These are phyloP conservation scores for Setaria viridis DNA, from an alignment of 202 grass and related monocot species.

Conservation along the genomic window DNA sequence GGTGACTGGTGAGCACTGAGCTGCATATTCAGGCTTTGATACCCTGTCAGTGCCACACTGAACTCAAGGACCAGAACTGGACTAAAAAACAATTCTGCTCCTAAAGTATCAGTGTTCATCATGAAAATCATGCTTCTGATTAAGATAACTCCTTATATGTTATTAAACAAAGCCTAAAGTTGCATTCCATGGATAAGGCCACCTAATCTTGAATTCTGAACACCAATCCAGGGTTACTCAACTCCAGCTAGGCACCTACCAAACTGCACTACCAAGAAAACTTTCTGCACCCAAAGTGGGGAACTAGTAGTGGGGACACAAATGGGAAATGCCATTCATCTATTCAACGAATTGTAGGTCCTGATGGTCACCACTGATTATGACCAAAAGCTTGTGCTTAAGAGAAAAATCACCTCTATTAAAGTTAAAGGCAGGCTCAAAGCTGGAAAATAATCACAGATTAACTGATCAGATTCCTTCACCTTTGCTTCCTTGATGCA, in stretches of 20 bases:
- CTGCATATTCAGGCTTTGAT: not conserved
- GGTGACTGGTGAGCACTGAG: not conserved
- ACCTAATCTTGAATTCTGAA: slow-evolving; percentile 39
- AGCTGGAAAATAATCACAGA: not conserved
- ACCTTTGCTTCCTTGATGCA: slow-evolving; percentile 52
- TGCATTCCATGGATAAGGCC: slow-evolving; percentile 37
- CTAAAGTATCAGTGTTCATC: not conserved
- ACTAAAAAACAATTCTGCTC: not conserved
- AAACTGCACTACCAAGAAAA: slow-evolving; percentile 32
- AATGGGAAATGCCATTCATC: slow-evolving; percentile 31
- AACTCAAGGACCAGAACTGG: slow-evolving; percentile 3
- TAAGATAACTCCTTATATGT: not conserved
- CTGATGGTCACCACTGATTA: slow-evolving; percentile 7
- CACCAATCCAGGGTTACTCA: slow-evolving; percentile 19
- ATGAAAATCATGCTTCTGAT: slow-evolving; percentile 39
- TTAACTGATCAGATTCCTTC: slow-evolving; percentile 26
- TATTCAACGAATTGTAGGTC: slow-evolving; percentile 32
- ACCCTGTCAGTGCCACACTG: not conserved
- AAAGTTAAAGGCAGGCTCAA: slow-evolving; percentile 28
- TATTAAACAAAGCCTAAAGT: slow-evolving; percentile 40
- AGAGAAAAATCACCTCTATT: not conserved
- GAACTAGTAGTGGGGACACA: slow-evolving; percentile 39
- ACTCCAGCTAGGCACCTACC: slow-evolving; percentile 34
- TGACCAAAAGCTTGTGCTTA: slow-evolving; percentile 30
- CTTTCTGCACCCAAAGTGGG: slow-evolving; percentile 55